These are phyloP conservation scores for Nemania sp. DNA, from an alignment of 2,329 filamentous ascomycete genomes.

Conservation along the genomic window DNA sequence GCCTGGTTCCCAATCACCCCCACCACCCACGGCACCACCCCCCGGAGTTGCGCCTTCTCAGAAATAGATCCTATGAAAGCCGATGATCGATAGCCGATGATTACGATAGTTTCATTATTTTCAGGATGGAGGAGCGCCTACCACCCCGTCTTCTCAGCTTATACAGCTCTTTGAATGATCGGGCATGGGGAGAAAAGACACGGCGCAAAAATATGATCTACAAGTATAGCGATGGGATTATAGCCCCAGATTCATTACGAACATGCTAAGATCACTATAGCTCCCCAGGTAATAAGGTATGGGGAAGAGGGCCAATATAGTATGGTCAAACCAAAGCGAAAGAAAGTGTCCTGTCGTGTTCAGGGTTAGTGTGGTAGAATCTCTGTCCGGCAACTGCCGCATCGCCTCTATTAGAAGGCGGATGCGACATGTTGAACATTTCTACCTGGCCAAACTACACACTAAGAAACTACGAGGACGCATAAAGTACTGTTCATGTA, in stretches of 20 bases:
- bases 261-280: neutral
- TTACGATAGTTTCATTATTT: conserved; percentile 4
- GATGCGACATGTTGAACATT: neutral
- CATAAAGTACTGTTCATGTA: neutral
- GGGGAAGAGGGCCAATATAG: neutral
- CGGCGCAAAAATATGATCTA: conserved; percentile 8
- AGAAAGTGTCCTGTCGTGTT: neutral
- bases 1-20: conserved; percentile 30
- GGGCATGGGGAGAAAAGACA: neutral
- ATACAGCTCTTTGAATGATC: neutral
- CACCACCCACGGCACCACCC: conserved; percentile 34
- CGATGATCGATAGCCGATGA: neutral
- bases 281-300: neutral
- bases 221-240: conserved; percentile 19
- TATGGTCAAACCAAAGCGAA: neutral
- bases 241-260: neutral
- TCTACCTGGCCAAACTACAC: neutral
- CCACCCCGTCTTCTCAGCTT: neutral
- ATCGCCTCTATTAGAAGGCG: neutral
- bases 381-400: no score
- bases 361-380: neutral
- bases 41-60: conserved; percentile 29
- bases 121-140: neutral
- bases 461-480: neutral
- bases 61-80: neutral